These are phyloP conservation scores for Poterioochromonas sp. DNA, from an alignment of 352 stramenopile genomes.

Conservation along the genomic window DNA sequence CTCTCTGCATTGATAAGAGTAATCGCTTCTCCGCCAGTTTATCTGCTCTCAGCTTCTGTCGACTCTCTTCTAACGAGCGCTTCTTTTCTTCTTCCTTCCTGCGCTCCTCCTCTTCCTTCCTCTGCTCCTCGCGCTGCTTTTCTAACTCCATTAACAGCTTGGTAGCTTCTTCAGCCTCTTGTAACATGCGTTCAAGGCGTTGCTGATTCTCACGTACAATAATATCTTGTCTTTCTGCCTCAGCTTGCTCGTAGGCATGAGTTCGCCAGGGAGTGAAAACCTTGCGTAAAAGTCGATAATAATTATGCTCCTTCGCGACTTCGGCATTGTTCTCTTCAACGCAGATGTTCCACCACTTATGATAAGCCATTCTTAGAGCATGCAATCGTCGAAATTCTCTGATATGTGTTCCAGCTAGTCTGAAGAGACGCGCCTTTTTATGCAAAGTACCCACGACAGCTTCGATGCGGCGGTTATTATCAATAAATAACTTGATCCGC, in stretches of 20 bases:
- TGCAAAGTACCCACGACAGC: not conserved
- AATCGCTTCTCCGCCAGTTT: not conserved
- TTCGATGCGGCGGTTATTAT: not conserved
- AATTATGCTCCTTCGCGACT: not conserved
- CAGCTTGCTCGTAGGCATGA: not conserved
- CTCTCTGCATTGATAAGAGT: not conserved
- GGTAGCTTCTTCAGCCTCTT: slow-evolving; percentile 1
- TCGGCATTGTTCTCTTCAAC: not conserved
- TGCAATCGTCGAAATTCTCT: not conserved
- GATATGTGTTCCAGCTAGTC: not conserved
- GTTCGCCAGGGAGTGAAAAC: not conserved
- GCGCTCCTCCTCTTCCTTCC: not conserved
- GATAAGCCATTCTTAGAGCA: no score
- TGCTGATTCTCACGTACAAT: not conserved
- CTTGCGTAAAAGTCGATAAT: not conserved
- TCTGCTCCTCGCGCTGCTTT: not conserved
- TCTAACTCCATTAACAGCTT: not conserved
- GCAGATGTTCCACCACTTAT: not conserved
- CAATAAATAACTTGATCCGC: slow-evolving; percentile 3
- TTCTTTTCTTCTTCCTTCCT: not conserved
- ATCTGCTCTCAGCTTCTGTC: not conserved
- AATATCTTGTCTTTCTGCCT: not conserved
- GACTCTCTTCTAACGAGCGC: not conserved
- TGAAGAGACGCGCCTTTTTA: not conserved
- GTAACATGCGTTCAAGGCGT: not conserved